These are phyloP conservation scores for Rosa multiflora DNA, from an alignment of 306 rosid genomes.

Conservation along the genomic window DNA sequence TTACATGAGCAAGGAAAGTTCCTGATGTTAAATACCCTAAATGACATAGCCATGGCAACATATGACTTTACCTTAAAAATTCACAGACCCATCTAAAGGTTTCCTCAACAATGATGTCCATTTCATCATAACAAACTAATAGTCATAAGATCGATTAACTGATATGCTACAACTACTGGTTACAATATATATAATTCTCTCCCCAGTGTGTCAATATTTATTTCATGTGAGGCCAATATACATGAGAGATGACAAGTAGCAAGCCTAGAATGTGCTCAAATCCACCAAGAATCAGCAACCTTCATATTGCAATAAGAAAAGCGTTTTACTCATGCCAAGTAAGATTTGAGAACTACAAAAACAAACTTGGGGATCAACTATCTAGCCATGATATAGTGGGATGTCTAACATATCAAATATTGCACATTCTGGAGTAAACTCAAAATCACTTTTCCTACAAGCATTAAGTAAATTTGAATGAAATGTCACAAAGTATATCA, in stretches of 20 bases:
- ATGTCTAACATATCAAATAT: conserved; percentile 95
- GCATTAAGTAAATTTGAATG: conserved; percentile 20
- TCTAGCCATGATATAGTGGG: conserved; percentile 98
- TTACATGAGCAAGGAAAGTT: no score
- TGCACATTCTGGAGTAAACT: conserved; percentile 94
- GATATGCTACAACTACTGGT: neutral
- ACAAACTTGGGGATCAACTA: conserved; percentile 85
- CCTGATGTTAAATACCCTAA: no score
- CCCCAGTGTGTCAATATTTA: neutral
- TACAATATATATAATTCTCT: neutral
- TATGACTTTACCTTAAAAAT: no score
- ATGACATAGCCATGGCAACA: no score
- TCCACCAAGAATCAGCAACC: neutral
- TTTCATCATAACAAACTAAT: no score
- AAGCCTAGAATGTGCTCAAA: conserved; percentile 11
- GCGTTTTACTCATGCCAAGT: conserved; percentile 8
- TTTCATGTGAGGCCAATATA: neutral
- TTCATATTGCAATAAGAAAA: neutral
- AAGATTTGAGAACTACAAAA: conserved; percentile 26
- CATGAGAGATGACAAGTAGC: neutral
- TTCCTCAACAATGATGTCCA: no score
- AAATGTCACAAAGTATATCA: no score
- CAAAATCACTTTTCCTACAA: conserved; percentile 89
- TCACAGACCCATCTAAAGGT: no score
- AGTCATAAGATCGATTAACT: no score